These are phyloP conservation scores for Rheum nobile DNA, from an alignment of 148 eudicot species.

Conservation along the genomic window DNA sequence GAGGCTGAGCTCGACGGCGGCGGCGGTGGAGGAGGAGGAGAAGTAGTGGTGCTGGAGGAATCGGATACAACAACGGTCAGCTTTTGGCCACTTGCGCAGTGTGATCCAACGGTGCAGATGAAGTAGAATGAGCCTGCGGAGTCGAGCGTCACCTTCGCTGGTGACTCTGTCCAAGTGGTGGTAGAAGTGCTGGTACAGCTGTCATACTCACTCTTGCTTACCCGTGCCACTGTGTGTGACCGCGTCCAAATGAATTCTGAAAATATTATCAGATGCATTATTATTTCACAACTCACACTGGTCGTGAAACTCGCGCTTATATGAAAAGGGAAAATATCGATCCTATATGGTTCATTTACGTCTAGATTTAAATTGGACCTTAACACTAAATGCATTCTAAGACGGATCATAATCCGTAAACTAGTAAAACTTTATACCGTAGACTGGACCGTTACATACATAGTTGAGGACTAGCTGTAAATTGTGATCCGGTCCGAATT, in stretches of 20 bases:
- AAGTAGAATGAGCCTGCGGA: not conserved
- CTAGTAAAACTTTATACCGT: no score
- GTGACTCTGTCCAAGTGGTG: not conserved
- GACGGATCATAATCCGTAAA: no score
- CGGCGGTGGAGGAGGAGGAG: not conserved
- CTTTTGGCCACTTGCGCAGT: not conserved
- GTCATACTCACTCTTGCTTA: not conserved
- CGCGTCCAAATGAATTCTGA: not conserved
- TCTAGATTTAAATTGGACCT: no score
- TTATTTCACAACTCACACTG: no score
- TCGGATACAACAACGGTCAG: not conserved
- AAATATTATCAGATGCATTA: no score
- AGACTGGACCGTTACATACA: no score
- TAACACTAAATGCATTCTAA: no score
- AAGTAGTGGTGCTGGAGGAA: not conserved
- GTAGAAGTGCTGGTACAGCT: not conserved
- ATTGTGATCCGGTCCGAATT: no score
- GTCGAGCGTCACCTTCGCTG: not conserved
- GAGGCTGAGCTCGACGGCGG: not conserved
- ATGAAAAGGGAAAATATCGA: no score
- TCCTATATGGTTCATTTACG: no score
- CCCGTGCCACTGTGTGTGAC: not conserved
- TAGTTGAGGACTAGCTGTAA: no score
- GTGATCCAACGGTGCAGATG: not conserved
- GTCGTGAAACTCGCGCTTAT: no score